Percentiles rank a stretch among this genome's conserved stretches.
Conservation (phyloP, 805 yeast species). For the Zygoascus biomembranicola region DNA sequence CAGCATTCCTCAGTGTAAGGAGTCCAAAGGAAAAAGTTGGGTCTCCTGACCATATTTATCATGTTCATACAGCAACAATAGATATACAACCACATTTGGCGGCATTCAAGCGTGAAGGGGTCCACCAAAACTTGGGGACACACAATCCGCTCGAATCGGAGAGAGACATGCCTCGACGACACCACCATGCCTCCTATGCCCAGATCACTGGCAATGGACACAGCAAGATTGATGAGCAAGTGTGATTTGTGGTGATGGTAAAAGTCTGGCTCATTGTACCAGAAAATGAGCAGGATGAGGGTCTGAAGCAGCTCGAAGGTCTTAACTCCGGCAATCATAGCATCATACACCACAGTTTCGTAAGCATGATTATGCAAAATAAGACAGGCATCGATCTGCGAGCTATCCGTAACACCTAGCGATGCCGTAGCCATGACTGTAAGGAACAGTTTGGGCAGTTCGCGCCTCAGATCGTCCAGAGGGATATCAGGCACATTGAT, state of each 20-base stretch:
- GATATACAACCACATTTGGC: slow-evolving; percentile 46
- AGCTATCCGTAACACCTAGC: slow-evolving; percentile 17
- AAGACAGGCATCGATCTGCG: slow-evolving; percentile 5
- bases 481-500: slow-evolving; percentile 43
- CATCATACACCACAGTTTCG: slow-evolving; percentile 37
- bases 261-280: slow-evolving; percentile 82
- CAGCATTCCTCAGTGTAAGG: slow-evolving; percentile 58
- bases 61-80: slow-evolving; percentile 57
- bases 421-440: slow-evolving; percentile 58
- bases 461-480: slow-evolving; percentile 40
- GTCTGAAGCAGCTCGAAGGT: slow-evolving; percentile 58
- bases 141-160: slow-evolving; percentile 20
- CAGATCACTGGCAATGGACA: slow-evolving; percentile 63
- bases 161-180: slow-evolving; percentile 9
- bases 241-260: slow-evolving; percentile 74
- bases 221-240: slow-evolving; percentile 54
- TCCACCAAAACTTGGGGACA: slow-evolving; percentile 34
- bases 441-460: slow-evolving; percentile 55
- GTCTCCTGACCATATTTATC: slow-evolving; percentile 56
- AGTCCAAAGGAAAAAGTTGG: slow-evolving; percentile 38
- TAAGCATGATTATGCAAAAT: slow-evolving; percentile 24
- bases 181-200: slow-evolving; percentile 51
- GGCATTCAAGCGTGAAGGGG: slow-evolving; percentile 37
- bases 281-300: slow-evolving; percentile 51
- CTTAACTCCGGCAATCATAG: slow-evolving; percentile 63